Conservation (phyloP, 2,329 filamentous ascomycete species). For the Gaeumannomyces tritici region DNA sequence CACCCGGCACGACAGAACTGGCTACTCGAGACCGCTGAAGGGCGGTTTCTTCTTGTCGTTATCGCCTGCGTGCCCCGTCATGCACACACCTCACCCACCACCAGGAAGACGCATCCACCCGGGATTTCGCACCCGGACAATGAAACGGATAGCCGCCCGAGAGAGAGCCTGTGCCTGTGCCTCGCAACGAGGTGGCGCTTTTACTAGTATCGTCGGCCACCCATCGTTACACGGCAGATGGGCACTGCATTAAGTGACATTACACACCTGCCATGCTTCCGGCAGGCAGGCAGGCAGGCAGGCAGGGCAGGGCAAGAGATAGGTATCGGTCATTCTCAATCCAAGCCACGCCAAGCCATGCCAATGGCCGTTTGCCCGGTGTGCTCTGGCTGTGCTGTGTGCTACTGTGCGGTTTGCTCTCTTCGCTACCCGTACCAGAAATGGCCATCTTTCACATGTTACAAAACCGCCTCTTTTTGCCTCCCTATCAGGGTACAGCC, state of each 20-base stretch:
- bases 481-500: too few species aligned
- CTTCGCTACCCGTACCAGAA: too few species aligned
- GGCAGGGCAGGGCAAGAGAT: background rate
- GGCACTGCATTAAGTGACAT: background rate
- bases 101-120: too few species aligned
- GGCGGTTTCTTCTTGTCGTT: background rate
- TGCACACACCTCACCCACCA: background rate
- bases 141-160: background rate
- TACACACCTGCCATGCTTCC: background rate
- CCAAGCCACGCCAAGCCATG: too few species aligned
- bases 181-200: too few species aligned
- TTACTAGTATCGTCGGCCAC: too few species aligned
- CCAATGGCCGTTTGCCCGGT: too few species aligned
- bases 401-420: too few species aligned
- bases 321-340: background rate
- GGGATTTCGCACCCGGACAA: too few species aligned
- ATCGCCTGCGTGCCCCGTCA: background rate
- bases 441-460: background rate
- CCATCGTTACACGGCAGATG: background rate
- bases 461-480: background rate
- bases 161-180: background rate
- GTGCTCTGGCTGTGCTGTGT: too few species aligned
- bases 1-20: background rate
- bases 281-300: background rate
- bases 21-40: background rate